A percentile compares a stretch with the other conserved stretches of the same genome.
These are phyloP conservation scores for Aspergillus neotritici DNA, from an alignment of 2,329 filamentous ascomycete genomes.

Conservation along the genomic window DNA sequence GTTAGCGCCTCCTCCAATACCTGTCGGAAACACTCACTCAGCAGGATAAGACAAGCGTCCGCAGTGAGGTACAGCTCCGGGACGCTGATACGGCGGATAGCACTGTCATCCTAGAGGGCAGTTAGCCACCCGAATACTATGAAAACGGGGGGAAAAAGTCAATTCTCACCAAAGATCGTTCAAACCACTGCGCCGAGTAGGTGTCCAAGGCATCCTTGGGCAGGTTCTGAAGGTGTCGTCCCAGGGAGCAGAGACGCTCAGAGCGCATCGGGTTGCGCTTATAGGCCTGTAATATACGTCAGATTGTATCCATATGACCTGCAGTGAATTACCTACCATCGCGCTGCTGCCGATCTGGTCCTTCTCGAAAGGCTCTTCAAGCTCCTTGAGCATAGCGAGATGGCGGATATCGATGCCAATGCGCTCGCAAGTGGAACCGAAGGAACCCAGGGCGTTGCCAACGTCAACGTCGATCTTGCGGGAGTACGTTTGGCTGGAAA, in stretches of 20 bases:
- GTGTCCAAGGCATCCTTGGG: slow-evolving; percentile 58
- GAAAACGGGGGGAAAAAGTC: background rate
- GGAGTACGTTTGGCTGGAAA: slow-evolving; percentile 69
- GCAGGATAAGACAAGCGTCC: slow-evolving; percentile 50
- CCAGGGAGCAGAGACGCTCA: slow-evolving; percentile 57
- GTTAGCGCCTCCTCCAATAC: background rate
- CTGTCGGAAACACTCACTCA: slow-evolving; percentile 23
- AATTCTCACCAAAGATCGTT: slow-evolving; percentile 56
- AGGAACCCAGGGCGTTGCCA: slow-evolving; percentile 71
- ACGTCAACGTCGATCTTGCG: slow-evolving; percentile 77
- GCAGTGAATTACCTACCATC: slow-evolving; percentile 36
- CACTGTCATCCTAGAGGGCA: slow-evolving; percentile 57
- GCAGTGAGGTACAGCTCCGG: slow-evolving; percentile 64
- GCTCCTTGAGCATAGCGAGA: slow-evolving; percentile 70
- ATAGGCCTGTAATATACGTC: slow-evolving; percentile 50
- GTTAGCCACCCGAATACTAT: slow-evolving; percentile 5
- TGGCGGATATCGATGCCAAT: slow-evolving; percentile 71
- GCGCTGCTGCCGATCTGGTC: slow-evolving; percentile 68
- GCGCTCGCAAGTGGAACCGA: slow-evolving; percentile 72
- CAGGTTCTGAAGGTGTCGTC: slow-evolving; percentile 51
- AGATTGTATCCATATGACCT: slow-evolving; percentile 1
- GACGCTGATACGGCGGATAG: slow-evolving; percentile 55
- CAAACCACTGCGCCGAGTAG: slow-evolving; percentile 68
- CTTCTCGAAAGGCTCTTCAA: slow-evolving; percentile 78
- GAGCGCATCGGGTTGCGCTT: slow-evolving; percentile 56